phyloP scores from a whole-genome alignment of 2,329 filamentous ascomycete genomes.

The Ophiocordyceps sinensis region DNA sequence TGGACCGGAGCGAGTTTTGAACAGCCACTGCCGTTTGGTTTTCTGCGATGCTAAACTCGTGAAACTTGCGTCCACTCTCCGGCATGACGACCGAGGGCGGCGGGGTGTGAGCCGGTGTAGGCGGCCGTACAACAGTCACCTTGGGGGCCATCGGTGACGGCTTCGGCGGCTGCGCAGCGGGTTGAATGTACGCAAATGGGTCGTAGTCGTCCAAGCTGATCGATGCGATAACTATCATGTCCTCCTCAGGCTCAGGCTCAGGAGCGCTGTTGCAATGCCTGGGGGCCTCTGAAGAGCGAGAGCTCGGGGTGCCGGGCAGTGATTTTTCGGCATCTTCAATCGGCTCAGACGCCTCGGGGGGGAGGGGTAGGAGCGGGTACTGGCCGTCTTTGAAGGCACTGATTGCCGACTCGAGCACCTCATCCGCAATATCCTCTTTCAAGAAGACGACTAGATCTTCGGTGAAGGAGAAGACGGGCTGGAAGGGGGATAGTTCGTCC shows the following conservation, averaged over 20 bases:
- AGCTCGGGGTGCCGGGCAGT: conserved; percentile 12
- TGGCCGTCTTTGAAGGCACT: conserved; percentile 23
- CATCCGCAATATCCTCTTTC: conserved; percentile 25
- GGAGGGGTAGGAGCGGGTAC: conserved; percentile 12
- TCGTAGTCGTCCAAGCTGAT: conserved; percentile 27
- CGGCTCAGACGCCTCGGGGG: conserved; percentile 7
- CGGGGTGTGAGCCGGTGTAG: conserved; percentile 29
- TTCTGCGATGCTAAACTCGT: conserved; percentile 25
- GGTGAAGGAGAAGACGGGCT: conserved; percentile 33
- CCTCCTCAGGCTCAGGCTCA: not conserved
- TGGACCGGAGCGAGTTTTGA: conserved; percentile 41
- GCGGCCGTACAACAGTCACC: conserved; percentile 18
- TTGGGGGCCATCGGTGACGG: conserved; percentile 7
- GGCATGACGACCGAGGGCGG: conserved; percentile 14
- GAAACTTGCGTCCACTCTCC: conserved; percentile 24
- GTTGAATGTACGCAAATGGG: conserved; percentile 24
- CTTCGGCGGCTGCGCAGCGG: conserved; percentile 11
- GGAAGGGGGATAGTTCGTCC: conserved; percentile 12
- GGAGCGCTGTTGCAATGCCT: conserved; percentile 1
- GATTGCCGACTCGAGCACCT: conserved; percentile 30
- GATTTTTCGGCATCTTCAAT: conserved; percentile 7
- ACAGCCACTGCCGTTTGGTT: conserved; percentile 34
- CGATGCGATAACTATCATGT: not conserved
- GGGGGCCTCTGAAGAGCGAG: not conserved
- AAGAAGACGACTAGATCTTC: conserved; percentile 45